These are phyloP conservation scores for Pythium guiyangense DNA, from an alignment of 352 stramenopile species.

Conservation along the genomic window DNA sequence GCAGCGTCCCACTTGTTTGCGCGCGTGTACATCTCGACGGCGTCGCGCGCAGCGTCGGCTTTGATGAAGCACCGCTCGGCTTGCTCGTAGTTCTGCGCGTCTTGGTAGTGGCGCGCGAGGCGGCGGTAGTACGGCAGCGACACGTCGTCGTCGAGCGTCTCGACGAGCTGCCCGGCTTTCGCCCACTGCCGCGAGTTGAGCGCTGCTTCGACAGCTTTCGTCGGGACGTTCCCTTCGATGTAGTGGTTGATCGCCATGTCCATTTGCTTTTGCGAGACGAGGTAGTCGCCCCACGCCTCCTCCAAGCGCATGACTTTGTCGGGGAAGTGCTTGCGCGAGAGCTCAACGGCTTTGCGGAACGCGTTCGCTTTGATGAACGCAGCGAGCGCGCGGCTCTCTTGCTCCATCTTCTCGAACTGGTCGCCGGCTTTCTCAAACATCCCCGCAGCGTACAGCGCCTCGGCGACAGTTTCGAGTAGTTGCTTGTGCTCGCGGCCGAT, in stretches of 20 bases:
- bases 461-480: constrained; percentile 88
- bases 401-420: constrained; percentile 93
- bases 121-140: constrained; percentile 89
- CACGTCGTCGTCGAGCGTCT: constrained; percentile 87
- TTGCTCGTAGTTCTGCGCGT: constrained; percentile 77
- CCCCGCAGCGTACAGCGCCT: constrained; percentile 81
- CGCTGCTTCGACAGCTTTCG: constrained; percentile 91
- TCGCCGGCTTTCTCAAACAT: constrained; percentile 94
- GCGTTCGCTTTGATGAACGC: constrained; percentile 91
- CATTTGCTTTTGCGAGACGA: constrained; percentile 92
- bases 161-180: constrained; percentile 90
- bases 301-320: constrained; percentile 90
- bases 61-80: constrained; percentile 93
- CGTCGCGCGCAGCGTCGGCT: constrained; percentile 80
- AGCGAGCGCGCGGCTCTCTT: constrained; percentile 87
- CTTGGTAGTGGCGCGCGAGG: constrained; percentile 89
- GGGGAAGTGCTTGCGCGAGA: constrained; percentile 89
- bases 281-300: constrained; percentile 91
- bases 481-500: constrained; percentile 83
- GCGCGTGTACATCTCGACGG: constrained; percentile 94
- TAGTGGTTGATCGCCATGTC: constrained; percentile 97
- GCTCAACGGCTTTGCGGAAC: constrained; percentile 91
- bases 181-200: constrained; percentile 92
- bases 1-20: constrained; percentile 91
- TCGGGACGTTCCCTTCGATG: constrained; percentile 91